Conservation (phyloP, 2,329 filamentous ascomycete species). For the Diaporthe velutina region DNA sequence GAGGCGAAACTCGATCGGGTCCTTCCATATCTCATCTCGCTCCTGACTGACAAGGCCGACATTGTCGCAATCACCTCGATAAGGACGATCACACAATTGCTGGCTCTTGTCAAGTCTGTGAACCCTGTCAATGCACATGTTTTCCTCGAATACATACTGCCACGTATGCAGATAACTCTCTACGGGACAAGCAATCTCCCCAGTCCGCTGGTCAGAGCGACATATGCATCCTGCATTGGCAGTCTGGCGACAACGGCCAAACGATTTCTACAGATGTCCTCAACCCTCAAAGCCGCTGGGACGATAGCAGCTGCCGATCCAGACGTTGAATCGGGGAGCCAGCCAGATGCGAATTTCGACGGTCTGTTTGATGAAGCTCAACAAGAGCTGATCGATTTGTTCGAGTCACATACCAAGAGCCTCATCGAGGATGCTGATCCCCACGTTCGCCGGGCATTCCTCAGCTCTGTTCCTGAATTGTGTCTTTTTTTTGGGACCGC, state of each 20-base stretch:
- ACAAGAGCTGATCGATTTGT: conserved; percentile 82
- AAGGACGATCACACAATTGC: conserved; percentile 87
- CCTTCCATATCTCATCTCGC: conserved; percentile 86
- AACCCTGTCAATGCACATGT: conserved; percentile 81
- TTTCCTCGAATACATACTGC: conserved; percentile 76
- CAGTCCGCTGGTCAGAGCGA: conserved; percentile 82
- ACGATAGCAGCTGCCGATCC: conserved; percentile 83
- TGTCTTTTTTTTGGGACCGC: conserved; percentile 95
- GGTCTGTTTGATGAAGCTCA: conserved; percentile 91
- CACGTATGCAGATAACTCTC: conserved; percentile 70
- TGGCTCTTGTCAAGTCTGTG: conserved; percentile 89
- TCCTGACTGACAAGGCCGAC: conserved; percentile 86
- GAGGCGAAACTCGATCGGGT: conserved; percentile 96
- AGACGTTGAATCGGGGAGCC: conserved; percentile 79
- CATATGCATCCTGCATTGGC: conserved; percentile 92
- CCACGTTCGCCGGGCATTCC: conserved; percentile 88
- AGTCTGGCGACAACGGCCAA: conserved; percentile 88
- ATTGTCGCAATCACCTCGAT: conserved; percentile 88
- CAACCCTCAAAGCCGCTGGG: conserved; percentile 86
- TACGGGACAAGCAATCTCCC: conserved; percentile 64
- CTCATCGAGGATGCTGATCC: conserved; percentile 89
- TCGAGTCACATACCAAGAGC: conserved; percentile 90
- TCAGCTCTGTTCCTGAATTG: conserved; percentile 90
- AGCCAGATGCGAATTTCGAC: conserved; percentile 79
- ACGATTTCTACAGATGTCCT: conserved; percentile 90